phyloP scores from a whole-genome alignment of 192 early-diverging fungal species.

The Tieghemiomyces parasiticus region DNA sequence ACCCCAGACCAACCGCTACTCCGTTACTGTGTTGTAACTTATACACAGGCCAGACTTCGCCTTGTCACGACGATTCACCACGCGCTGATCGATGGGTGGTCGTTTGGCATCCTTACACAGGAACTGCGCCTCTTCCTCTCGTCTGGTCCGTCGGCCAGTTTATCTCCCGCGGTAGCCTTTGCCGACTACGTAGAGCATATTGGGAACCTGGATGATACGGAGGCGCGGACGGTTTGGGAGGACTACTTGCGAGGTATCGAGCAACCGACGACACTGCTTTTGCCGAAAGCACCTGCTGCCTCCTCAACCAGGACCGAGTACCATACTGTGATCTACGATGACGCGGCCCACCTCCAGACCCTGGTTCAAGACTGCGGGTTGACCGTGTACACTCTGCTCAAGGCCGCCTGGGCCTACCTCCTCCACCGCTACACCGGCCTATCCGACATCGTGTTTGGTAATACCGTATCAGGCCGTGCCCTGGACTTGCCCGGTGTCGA shows the following conservation, averaged over 20 bases:
- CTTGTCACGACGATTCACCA: slow-evolving; percentile 4
- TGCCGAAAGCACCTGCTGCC: background rate
- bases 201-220: background rate
- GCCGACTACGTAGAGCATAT: background rate
- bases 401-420: background rate
- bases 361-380: background rate
- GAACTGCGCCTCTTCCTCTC: background rate
- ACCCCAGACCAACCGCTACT: background rate
- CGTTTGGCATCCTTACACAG: background rate
- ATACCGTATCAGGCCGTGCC: background rate
- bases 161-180: background rate
- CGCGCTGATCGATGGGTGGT: slow-evolving; percentile 2
- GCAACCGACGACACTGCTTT: too few relatives aligned
- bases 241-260: background rate
- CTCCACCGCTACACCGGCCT: background rate
- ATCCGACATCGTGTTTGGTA: background rate
- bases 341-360: background rate
- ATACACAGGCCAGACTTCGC: background rate
- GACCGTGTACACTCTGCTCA: background rate
- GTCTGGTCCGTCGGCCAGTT: background rate
- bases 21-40: background rate
- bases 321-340: background rate
- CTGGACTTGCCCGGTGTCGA: background rate
- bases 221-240: background rate
- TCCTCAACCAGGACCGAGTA: background rate